Evolutionary conservation across 768 basidiomycete species (phyloP).

Genomic region (Auriculariales sp.): DNA sequence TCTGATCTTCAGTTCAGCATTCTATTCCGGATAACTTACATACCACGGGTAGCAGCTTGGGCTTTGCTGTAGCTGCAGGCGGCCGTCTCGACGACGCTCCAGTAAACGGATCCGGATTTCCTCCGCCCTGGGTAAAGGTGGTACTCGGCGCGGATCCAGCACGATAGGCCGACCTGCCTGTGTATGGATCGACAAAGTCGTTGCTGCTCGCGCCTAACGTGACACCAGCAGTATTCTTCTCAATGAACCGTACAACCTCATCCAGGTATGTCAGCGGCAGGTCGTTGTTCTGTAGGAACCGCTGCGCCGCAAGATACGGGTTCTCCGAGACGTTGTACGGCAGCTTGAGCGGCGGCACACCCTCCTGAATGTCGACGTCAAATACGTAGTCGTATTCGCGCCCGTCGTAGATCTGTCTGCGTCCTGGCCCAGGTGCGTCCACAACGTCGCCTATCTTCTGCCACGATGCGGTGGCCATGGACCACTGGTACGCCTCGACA

Average conservation of each 20-base stretch:
- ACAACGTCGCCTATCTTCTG: conserved; percentile 93
- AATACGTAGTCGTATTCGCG: conserved; percentile 99
- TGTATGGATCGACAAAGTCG: conserved; percentile 77
- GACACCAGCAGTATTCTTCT: conserved; percentile 75
- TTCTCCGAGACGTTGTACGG: conserved; percentile 91
- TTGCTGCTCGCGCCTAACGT: conserved; percentile 34
- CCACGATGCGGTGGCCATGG: conserved; percentile 52
- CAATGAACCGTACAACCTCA: conserved; percentile 84
- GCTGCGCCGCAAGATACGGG: conserved; percentile 77
- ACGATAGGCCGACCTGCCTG: conserved; percentile 33
- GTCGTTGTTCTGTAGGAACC: conserved; percentile 73
- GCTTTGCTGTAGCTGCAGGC: conserved; percentile 17
- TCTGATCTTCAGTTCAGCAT: conserved; percentile 21
- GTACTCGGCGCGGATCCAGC: conserved; percentile 19
- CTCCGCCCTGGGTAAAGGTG: too few species aligned
- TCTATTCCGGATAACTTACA: conserved; percentile 6
- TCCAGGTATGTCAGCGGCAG: conserved; percentile 74
- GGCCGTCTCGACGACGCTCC: conserved; percentile 37
- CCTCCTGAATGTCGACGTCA: conserved; percentile 91
- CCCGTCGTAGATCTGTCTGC: conserved; percentile 85
- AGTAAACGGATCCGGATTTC: conserved; percentile 55
- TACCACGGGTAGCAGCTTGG: conserved; percentile 13
- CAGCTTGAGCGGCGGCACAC: conserved; percentile 81
- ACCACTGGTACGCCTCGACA: conserved; percentile 97
- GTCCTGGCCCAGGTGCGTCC: conserved; percentile 80